Conservation (phyloP, 2,329 filamentous ascomycete species). For the Tolypocladium cylindrosporum region DNA sequence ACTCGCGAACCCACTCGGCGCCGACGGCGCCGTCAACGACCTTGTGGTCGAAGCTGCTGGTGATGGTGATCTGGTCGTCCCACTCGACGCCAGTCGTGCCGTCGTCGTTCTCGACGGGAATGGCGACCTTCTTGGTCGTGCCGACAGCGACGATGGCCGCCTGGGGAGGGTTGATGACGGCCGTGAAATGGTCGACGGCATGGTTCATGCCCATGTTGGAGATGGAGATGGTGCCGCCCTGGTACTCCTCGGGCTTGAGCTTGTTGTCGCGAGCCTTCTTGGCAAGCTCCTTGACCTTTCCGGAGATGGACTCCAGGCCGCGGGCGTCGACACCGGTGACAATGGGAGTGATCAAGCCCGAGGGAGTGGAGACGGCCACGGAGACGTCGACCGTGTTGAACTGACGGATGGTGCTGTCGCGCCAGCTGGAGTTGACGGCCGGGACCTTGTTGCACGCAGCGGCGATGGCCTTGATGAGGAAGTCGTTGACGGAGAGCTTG, state of each 20-base stretch:
- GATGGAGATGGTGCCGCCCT: constrained; percentile 97
- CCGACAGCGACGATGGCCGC: constrained; percentile 91
- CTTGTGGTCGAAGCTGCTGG: constrained; percentile 97
- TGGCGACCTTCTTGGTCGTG: constrained; percentile 88
- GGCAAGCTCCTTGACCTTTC: constrained; percentile 88
- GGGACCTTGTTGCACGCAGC: constrained; percentile 89
- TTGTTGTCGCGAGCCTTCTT: constrained; percentile 95
- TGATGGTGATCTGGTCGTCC: constrained; percentile 96
- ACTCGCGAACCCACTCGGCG: constrained; percentile 89
- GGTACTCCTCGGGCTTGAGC: constrained; percentile 99
- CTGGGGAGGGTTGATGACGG: constrained; percentile 98
- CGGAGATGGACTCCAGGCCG: constrained; percentile 80
- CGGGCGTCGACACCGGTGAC: constrained; percentile 81
- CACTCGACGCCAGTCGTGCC: constrained; percentile 67
- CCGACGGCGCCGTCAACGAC: constrained; percentile 94
- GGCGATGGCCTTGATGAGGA: constrained; percentile 93
- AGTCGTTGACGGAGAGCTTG: constrained; percentile 99
- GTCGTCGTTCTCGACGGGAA: constrained; percentile 78
- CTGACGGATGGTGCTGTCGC: constrained; percentile 81
- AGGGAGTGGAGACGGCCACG: constrained; percentile 87
- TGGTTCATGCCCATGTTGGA: constrained; percentile 99
- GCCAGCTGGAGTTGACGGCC: constrained; percentile 92
- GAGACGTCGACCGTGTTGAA: constrained; percentile 90
- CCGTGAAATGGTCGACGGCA: constrained; percentile 92
- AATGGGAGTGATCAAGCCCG: constrained; percentile 93